phyloP scores from a whole-genome alignment of 495 filamentous ascomycete genomes.

The Physcia stellaris region DNA sequence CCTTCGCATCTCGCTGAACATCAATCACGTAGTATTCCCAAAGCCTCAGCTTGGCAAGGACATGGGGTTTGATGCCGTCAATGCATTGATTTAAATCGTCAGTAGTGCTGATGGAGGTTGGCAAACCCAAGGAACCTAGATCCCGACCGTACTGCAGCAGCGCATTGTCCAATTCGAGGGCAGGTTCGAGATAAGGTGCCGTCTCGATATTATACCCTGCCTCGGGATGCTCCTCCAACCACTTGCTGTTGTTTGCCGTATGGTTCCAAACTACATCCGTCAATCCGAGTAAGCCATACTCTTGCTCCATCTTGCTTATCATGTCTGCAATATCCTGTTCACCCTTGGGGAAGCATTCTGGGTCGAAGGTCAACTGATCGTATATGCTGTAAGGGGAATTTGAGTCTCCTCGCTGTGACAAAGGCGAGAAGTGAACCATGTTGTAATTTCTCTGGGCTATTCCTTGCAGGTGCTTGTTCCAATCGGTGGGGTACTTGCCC shows the following conservation, averaged over 20 bases:
- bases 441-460: slow-evolving; percentile 88
- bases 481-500: slow-evolving; percentile 76
- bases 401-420: slow-evolving; percentile 75
- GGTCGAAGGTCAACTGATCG: slow-evolving; percentile 81
- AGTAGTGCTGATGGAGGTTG: slow-evolving; percentile 51
- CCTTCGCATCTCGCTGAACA: slow-evolving; percentile 56
- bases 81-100: slow-evolving; percentile 76
- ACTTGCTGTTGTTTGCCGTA: slow-evolving; percentile 88
- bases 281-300: slow-evolving; percentile 72
- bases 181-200: slow-evolving; percentile 83
- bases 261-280: slow-evolving; percentile 99
- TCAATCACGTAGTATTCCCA: slow-evolving; percentile 92
- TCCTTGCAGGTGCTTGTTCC: slow-evolving; percentile 77
- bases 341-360: slow-evolving; percentile 67
- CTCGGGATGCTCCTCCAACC: slow-evolving; percentile 90
- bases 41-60: slow-evolving; percentile 58
- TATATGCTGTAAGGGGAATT: slow-evolving; percentile 97
- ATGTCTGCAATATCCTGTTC: slow-evolving; percentile 70
- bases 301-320: slow-evolving; percentile 67
- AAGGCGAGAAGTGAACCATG: slow-evolving; percentile 95
- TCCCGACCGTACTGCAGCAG: slow-evolving; percentile 64
- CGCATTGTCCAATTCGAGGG: slow-evolving; percentile 73
- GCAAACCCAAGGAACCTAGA: slow-evolving; percentile 53
- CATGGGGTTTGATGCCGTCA: slow-evolving; percentile 67
- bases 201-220: slow-evolving; percentile 90